Base-by-base conservation (phyloP, 352 stramenopile genomes). In the Globisporangium ultimum region DNA sequence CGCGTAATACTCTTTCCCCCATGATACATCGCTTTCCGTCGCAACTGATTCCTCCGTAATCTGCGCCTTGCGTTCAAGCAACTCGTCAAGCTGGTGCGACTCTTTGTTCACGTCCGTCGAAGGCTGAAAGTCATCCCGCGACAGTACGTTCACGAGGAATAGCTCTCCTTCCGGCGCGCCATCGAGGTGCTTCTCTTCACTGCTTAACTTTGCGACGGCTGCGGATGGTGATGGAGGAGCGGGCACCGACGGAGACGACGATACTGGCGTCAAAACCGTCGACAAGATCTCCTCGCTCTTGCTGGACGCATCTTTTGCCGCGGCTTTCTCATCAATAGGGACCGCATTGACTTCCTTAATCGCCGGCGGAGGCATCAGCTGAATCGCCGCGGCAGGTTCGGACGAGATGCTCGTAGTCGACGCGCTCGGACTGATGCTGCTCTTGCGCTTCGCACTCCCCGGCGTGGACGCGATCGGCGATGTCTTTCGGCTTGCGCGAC, bases 91-190 rank as follows among this genome's bases (percentile, higher is more conserved):
- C 17, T 63, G 55, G 24, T 67, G 18, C 18, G 60, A 34, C 18
- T 91, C 78, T 0, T 53, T 51, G 9, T 63, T 53, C 1, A 67
- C 58, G 14, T 87, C 70, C 0, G 34, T 32, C 15, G 74, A 79
- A n/a, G 70, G 63, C 9, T 49, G 47, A 28, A 91, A 63, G 42
- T 91, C 78, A 8, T 73, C 66, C 0, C 74, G 61, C 14, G 66
- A 48, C 13, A 80, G 70, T 52, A 89, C 71, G 1, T 64, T 82
- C 48, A 89, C 81, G 3, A 81, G 45, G 46, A 83, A 91, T 1
- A 91, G 56, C 46, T 88, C 76, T 17, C 70, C 76, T 28, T 91
- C 64, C 0, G 78, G 80, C 9, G 76, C 76, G 11, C 77, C 80
- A 1, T 84, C 74, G 28, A 84, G 43, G 46, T 38, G 36, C 50